A percentile compares a stretch with the other conserved stretches of the same genome.
phyloP scores from a whole-genome alignment of 2,329 filamentous ascomycete species.

The Samsoniella hepiali region DNA sequence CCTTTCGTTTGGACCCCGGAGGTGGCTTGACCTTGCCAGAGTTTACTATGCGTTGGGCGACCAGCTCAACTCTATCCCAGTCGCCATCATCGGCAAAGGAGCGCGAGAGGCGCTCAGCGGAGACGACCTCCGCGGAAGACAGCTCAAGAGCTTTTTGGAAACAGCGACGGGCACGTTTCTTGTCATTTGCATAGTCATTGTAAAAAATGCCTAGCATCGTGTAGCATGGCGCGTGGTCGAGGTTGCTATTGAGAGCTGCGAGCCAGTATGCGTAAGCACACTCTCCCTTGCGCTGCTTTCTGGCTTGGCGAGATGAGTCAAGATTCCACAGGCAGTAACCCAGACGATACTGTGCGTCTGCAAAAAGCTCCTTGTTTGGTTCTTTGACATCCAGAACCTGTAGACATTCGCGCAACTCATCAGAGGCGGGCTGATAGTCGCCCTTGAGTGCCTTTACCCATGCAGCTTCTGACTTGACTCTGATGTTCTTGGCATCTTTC shows the following conservation, averaged over 20 bases:
- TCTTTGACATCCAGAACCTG: constrained; percentile 60
- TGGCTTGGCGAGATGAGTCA: constrained; percentile 67
- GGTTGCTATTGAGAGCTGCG: constrained; percentile 77
- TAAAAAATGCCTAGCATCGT: constrained; percentile 90
- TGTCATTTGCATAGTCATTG: constrained; percentile 84
- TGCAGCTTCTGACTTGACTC: constrained; percentile 79
- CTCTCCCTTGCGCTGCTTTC: constrained; percentile 71
- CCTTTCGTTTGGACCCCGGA: constrained; percentile 88
- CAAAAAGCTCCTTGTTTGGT: constrained; percentile 66
- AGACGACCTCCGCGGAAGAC: constrained; percentile 78
- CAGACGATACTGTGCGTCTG: constrained; percentile 82
- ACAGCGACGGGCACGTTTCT: constrained; percentile 80
- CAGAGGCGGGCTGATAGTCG: constrained; percentile 64
- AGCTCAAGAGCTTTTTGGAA: constrained; percentile 96
- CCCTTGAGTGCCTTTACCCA: constrained; percentile 88
- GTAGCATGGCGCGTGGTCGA: constrained; percentile 86
- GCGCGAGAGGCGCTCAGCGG: constrained; percentile 80
- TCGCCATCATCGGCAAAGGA: constrained; percentile 87
- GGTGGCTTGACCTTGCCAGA: constrained; percentile 90
- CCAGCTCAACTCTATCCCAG: constrained; percentile 93
- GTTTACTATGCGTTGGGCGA: constrained; percentile 85
- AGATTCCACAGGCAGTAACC: constrained; percentile 85
- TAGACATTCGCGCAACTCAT: constrained; percentile 69
- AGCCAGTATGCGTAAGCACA: constrained; percentile 78
- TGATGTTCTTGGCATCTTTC: constrained; percentile 70